Conservation (phyloP, 2,329 filamentous ascomycete genomes). For the Scedosporium boydii region DNA sequence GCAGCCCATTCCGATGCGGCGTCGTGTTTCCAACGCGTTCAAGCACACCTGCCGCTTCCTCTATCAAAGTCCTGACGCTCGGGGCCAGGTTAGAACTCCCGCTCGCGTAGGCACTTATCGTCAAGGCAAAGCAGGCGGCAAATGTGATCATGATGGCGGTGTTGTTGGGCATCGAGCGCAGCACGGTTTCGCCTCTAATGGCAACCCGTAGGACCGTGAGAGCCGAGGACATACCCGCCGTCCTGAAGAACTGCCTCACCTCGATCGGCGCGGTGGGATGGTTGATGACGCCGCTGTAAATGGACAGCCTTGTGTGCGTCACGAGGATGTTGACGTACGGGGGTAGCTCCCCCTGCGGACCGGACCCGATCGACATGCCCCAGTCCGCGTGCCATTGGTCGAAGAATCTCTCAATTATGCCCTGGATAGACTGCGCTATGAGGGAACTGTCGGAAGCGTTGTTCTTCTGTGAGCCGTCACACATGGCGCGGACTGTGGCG, state of each 20-base stretch:
- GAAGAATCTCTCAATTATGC: conserved; percentile 56
- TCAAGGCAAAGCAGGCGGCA: conserved; percentile 59
- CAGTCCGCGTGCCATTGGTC: conserved; percentile 56
- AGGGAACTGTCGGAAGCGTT: conserved; percentile 36
- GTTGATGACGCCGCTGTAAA: conserved; percentile 66
- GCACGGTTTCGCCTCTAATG: conserved; percentile 59
- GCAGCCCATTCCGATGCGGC: conserved; percentile 57
- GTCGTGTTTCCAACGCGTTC: conserved; percentile 60
- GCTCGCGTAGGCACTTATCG: conserved; percentile 49
- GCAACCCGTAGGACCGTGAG: conserved; percentile 67
- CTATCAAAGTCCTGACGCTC: conserved; percentile 54
- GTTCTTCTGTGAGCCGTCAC: conserved; percentile 43
- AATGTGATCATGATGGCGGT: conserved; percentile 73
- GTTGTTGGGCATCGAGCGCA: conserved; percentile 71
- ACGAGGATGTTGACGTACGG: conserved; percentile 69
- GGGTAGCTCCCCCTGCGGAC: conserved; percentile 48
- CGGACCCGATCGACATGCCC: conserved; percentile 46
- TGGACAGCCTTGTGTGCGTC: conserved; percentile 63
- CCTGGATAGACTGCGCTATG: conserved; percentile 47
- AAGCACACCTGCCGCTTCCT: conserved; percentile 59
- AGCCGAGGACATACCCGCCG: conserved; percentile 60
- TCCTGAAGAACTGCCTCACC: conserved; percentile 64
- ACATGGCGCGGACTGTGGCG: conserved; percentile 46
- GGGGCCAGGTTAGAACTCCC: conserved; percentile 50
- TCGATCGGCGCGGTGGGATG: conserved; percentile 61